Evolutionary conservation across 345 rosid species (phyloP).

Genomic region (Eucalyptus polybractea): DNA sequence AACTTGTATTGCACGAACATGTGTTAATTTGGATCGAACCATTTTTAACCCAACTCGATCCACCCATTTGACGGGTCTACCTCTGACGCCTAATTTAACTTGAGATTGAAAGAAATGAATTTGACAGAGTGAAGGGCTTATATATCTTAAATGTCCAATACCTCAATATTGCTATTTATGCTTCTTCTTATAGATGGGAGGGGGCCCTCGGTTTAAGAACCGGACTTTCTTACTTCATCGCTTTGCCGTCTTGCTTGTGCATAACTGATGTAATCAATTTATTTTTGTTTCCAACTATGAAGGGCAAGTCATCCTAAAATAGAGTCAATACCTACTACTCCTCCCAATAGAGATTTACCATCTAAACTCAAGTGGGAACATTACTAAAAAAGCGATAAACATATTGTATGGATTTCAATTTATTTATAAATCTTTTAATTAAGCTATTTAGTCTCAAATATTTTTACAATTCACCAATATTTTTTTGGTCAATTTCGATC

Average conservation of each 20-base stretch:
- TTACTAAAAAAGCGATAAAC: accelerated
- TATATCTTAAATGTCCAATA: not conserved
- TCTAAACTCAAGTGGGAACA: not conserved
- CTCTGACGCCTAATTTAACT: not conserved
- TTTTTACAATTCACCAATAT: not conserved
- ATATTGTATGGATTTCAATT: accelerated
- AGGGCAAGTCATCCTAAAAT: not conserved
- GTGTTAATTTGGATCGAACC: too few relatives aligned
- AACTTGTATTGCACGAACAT: accelerated
- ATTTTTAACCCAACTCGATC: too few relatives aligned
- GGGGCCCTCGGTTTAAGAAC: not conserved
- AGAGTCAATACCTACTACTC: not conserved
- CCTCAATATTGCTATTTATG: not conserved
- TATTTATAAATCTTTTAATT: not conserved
- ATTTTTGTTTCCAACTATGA: not conserved
- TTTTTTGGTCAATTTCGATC: accelerated
- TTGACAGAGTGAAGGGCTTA: not conserved
- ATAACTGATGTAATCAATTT: not conserved
- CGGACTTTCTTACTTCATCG: not conserved
- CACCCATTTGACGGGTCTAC: too few relatives aligned
- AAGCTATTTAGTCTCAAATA: accelerated
- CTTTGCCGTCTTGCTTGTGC: not conserved
- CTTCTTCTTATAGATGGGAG: not conserved
- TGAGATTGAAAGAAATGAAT: not conserved
- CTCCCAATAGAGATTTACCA: not conserved